Conservation (phyloP, 352 stramenopile genomes). For the Phytophthora meadii region DNA sequence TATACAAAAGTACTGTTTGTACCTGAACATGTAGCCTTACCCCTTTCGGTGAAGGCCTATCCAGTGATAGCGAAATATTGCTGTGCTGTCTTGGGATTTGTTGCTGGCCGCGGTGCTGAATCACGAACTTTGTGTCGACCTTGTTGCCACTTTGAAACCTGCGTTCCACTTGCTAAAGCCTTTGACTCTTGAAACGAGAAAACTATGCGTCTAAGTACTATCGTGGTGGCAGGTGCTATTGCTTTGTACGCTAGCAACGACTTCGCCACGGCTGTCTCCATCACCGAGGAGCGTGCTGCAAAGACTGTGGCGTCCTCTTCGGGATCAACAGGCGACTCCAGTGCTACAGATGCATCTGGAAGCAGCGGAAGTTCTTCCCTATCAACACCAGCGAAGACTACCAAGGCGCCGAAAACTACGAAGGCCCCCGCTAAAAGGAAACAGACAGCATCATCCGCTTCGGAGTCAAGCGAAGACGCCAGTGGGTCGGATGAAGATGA, state of each 20-base stretch:
- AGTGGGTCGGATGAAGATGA: conserved; percentile 1
- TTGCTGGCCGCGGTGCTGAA: neutral
- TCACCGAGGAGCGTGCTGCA: conserved; percentile 7
- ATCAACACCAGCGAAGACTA: neutral
- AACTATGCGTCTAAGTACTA: conserved; percentile 18
- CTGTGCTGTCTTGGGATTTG: conserved; percentile 5
- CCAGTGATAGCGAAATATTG: conserved; percentile 14
- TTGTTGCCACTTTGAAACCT: conserved; percentile 9
- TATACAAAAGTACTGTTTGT: too few relatives aligned
- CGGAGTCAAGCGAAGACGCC: conserved; percentile 5
- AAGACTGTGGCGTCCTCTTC: neutral
- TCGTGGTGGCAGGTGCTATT: conserved; percentile 15
- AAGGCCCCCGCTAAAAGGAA: conserved; percentile 5
- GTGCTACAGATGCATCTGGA: neutral
- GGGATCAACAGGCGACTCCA: conserved; percentile 1
- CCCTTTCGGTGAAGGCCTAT: conserved; percentile 6
- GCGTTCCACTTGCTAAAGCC: neutral
- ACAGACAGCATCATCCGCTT: neutral
- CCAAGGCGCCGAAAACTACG: neutral
- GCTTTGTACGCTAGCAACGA: conserved; percentile 20
- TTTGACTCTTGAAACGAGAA: neutral
- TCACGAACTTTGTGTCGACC: neutral
- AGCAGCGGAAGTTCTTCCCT: conserved; percentile 12
- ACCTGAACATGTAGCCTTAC: too few relatives aligned
- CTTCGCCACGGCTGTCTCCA: neutral